Evolutionary conservation across 1,284 basidiomycete genomes (phyloP).

Genomic region (Singerocomus rubriflavus): DNA sequence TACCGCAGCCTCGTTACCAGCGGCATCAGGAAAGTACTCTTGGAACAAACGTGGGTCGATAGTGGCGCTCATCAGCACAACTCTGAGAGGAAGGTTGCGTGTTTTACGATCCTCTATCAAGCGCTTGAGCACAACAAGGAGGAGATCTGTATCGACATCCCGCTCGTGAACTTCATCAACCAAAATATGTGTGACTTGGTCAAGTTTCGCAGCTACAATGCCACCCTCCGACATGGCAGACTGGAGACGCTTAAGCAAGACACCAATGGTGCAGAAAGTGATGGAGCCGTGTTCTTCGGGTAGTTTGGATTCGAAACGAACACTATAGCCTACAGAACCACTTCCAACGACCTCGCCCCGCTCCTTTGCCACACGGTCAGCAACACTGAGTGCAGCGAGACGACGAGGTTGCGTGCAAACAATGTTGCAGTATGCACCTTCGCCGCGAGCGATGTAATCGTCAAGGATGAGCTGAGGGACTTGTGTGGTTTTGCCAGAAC

Average conservation of each 20-base stretch:
- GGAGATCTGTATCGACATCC: slow-evolving; percentile 91
- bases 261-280: slow-evolving; percentile 93
- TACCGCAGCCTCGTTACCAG: slow-evolving; percentile 66
- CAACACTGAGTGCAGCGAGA: slow-evolving; percentile 91
- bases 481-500: slow-evolving; percentile 96
- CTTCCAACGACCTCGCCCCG: slow-evolving; percentile 75
- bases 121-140: slow-evolving; percentile 89
- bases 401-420: slow-evolving; percentile 93
- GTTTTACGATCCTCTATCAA: slow-evolving; percentile 75
- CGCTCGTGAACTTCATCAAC: slow-evolving; percentile 98
- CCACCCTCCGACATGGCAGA: slow-evolving; percentile 57
- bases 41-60: slow-evolving; percentile 91
- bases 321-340: slow-evolving; percentile 84
- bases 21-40: slow-evolving; percentile 74
- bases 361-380: slow-evolving; percentile 90
- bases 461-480: slow-evolving; percentile 93
- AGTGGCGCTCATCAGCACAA: slow-evolving; percentile 95
- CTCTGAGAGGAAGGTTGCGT: slow-evolving; percentile 76
- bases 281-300: slow-evolving; percentile 85
- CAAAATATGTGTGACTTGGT: slow-evolving; percentile 86
- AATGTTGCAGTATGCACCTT: slow-evolving; percentile 88
- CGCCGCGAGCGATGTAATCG: slow-evolving; percentile 72
- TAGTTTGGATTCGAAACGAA: slow-evolving; percentile 84
- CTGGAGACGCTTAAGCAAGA: slow-evolving; percentile 89
- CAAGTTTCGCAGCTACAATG: slow-evolving; percentile 47